Evolutionary conservation across 257 asterid genomes (phyloP).

Genomic region (Nicotiana benthamiana): DNA sequence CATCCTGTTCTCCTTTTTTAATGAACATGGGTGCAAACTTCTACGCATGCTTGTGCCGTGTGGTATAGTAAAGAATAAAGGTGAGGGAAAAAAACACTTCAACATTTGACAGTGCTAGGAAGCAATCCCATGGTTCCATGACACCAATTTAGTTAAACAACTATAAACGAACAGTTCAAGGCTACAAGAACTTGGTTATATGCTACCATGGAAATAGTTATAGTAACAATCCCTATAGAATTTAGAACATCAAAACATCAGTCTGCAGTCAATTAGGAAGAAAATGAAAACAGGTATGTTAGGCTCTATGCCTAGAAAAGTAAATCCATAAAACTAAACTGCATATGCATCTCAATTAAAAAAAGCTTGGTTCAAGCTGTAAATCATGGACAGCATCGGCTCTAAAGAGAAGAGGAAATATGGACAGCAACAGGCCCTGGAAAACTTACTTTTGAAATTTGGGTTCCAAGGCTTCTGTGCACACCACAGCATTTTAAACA

Average conservation of each 20-base stretch:
- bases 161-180: not conserved
- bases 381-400: not conserved
- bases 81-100: not conserved
- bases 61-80: not conserved
- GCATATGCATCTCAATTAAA: not conserved
- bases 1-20: not conserved
- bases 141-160: not conserved
- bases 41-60: not conserved
- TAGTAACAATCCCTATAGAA: not conserved
- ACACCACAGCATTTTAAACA: constrained; percentile 97
- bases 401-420: constrained; percentile 1
- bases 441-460: constrained; percentile 70
- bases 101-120: not conserved
- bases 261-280: not conserved
- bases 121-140: not conserved
- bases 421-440: not conserved
- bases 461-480: constrained; percentile 95
- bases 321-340: not conserved
- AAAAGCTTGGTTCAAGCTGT: not conserved
- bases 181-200: not conserved
- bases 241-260: not conserved
- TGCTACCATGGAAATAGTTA: not conserved
- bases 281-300: not conserved
- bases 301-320: not conserved
- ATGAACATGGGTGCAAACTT: not conserved